phyloP scores from a whole-genome alignment of 2,329 filamentous ascomycete genomes.

The Venturia oleaginea region DNA sequence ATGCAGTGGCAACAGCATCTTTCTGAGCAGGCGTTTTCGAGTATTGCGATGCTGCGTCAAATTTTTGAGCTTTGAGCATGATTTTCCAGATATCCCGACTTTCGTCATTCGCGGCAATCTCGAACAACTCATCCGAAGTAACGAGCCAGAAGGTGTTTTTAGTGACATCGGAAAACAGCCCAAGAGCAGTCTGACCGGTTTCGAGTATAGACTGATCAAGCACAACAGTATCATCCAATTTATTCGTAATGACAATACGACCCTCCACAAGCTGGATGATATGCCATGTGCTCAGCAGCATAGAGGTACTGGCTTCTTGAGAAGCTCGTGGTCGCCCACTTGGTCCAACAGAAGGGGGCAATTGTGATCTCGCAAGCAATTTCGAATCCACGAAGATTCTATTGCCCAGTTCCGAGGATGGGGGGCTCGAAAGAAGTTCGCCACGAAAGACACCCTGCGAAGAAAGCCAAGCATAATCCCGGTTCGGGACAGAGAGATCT shows the following conservation, averaged over 20 bases:
- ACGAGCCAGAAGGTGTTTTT: constrained; percentile 98
- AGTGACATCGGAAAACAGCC: constrained; percentile 77
- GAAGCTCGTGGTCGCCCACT: constrained; percentile 55
- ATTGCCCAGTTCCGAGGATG: constrained; percentile 56
- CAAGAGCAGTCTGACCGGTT: constrained; percentile 68
- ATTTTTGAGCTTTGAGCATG: constrained; percentile 77
- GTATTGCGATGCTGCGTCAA: constrained; percentile 78
- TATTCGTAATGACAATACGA: constrained; percentile 74
- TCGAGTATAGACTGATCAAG: constrained; percentile 84
- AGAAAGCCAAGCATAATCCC: constrained; percentile 83
- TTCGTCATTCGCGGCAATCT: constrained; percentile 84
- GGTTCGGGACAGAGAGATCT: constrained; percentile 53
- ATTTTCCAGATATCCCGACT: constrained; percentile 92
- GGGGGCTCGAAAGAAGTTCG: constrained; percentile 56
- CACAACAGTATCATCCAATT: constrained; percentile 74
- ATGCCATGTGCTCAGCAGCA: constrained; percentile 90
- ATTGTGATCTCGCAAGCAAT: constrained; percentile 63
- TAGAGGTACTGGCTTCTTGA: constrained; percentile 66
- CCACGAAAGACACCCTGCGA: constrained; percentile 82
- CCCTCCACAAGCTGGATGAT: constrained; percentile 75
- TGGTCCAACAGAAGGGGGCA: constrained; percentile 58
- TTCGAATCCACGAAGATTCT: constrained; percentile 73
- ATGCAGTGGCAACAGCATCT: constrained; percentile 84
- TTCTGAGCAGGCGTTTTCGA: constrained; percentile 73
- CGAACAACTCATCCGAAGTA: constrained; percentile 82